A percentile compares a stretch with the other conserved stretches of the same genome.
Conservation (phyloP, 1,284 basidiomycete species). For the Cutaneotrichosporon curvatum region DNA sequence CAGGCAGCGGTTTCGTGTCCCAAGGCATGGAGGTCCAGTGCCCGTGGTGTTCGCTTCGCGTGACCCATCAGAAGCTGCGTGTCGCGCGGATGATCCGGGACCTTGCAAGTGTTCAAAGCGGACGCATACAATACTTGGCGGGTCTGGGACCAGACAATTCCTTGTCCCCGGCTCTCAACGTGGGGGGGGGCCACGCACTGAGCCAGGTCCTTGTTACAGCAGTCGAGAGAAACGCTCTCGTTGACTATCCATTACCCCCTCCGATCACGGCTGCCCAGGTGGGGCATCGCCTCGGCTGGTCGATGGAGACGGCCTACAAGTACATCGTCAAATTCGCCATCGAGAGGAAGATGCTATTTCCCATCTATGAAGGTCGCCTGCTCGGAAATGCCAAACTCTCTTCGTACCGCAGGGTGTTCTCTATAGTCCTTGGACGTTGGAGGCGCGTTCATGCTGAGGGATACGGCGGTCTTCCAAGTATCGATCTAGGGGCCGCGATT, state of each 20-base stretch:
- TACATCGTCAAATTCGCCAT: too few species aligned
- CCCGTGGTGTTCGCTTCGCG: slow-evolving; percentile 2
- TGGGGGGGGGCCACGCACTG: too few species aligned
- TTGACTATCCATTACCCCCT: too few species aligned
- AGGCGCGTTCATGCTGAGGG: slow-evolving; percentile 4
- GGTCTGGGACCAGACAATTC: slow-evolving; percentile 3
- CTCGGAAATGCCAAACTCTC: too few species aligned
- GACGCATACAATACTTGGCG: not conserved
- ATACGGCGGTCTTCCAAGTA: slow-evolving; percentile 9
- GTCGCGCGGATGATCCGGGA: slow-evolving; percentile 55
- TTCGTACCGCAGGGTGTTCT: not conserved
- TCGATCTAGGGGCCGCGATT: slow-evolving; percentile 26
- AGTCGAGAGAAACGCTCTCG: too few species aligned
- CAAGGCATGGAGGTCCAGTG: slow-evolving; percentile 8
- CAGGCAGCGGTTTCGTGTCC: slow-evolving; percentile 6
- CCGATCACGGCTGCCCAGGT: not conserved
- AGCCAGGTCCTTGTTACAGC: too few species aligned
- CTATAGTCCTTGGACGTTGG: not conserved
- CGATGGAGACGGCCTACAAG: too few species aligned
- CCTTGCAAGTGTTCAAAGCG: slow-evolving; percentile 47
- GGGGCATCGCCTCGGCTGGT: too few species aligned
- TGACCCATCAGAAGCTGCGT: slow-evolving; percentile 17
- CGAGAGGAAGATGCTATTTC: too few species aligned
- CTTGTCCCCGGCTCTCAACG: too few species aligned
- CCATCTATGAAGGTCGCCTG: too few species aligned